Conservation (phyloP, 176 grass and related monocot genomes). For the Hsuehochloa calcarea region DNA sequence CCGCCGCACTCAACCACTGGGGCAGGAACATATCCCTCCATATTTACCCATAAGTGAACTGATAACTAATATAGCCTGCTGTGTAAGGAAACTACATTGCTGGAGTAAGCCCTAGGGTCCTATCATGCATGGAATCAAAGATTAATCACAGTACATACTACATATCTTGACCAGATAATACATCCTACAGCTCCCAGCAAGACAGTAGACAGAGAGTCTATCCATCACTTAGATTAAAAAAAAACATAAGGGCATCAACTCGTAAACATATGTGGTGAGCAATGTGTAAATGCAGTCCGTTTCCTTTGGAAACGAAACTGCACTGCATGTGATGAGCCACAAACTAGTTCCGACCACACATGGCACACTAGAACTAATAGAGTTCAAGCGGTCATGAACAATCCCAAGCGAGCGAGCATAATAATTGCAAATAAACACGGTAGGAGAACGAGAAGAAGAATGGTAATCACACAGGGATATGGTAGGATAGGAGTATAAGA, state of each 20-base stretch:
- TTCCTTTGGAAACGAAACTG: not conserved
- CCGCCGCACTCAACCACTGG: too few relatives aligned
- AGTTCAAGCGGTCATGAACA: not conserved
- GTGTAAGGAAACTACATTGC: not conserved
- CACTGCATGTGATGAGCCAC: not conserved
- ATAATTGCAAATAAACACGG: not conserved
- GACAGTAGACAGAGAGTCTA: not conserved
- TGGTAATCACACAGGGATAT: not conserved
- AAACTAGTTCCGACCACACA: not conserved
- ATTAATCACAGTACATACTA: not conserved
- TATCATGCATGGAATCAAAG: not conserved
- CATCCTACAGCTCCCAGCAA: not conserved
- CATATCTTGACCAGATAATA: not conserved
- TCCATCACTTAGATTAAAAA: not conserved
- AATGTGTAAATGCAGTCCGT: not conserved
- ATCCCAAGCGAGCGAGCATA: not conserved
- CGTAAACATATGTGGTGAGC: not conserved
- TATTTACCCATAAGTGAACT: not conserved
- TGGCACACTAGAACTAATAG: not conserved
- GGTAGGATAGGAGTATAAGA: not conserved
- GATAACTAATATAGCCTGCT: not conserved
- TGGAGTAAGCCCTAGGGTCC: not conserved
- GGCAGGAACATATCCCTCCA: not conserved
- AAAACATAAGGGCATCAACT: not conserved
- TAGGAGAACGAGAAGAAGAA: not conserved